These are phyloP conservation scores for Candida neerlandica DNA, from an alignment of 1,139 yeast genomes.

Conservation along the genomic window DNA sequence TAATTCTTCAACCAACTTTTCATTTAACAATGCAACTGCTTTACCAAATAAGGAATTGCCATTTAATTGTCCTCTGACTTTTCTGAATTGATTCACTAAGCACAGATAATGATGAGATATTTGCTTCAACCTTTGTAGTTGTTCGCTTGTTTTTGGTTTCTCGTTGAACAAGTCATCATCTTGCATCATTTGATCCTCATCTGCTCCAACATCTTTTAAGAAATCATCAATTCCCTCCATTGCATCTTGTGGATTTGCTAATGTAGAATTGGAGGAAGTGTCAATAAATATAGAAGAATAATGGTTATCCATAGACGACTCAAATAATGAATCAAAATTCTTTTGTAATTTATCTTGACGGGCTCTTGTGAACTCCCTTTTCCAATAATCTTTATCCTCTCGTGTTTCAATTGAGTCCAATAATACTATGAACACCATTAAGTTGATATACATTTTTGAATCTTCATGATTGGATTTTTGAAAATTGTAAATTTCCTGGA, in stretches of 20 bases:
- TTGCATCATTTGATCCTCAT: slow-evolving; percentile 17
- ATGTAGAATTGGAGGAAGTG: not conserved
- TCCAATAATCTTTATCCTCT: slow-evolving; percentile 30
- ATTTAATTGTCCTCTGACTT: slow-evolving; percentile 6
- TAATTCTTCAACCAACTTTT: slow-evolving; percentile 17
- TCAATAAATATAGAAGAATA: slow-evolving; percentile 20
- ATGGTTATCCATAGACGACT: slow-evolving; percentile 17
- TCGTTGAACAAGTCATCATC: slow-evolving; percentile 18
- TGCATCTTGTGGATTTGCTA: not conserved
- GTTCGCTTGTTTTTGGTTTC: slow-evolving; percentile 12
- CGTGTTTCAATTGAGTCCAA: slow-evolving; percentile 20
- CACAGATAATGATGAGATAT: slow-evolving; percentile 5
- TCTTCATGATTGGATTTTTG: slow-evolving; percentile 31
- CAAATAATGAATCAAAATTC: slow-evolving; percentile 8
- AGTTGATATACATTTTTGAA: slow-evolving; percentile 29
- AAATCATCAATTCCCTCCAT: slow-evolving; percentile 10
- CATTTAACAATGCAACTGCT: slow-evolving; percentile 14
- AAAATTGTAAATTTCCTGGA: slow-evolving; percentile 23
- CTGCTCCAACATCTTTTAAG: slow-evolving; percentile 11
- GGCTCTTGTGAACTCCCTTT: slow-evolving; percentile 13
- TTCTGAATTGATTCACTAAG: slow-evolving; percentile 14
- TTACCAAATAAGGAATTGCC: slow-evolving; percentile 11
- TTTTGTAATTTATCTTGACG: not conserved
- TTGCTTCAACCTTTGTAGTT: slow-evolving; percentile 5
- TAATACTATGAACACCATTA: slow-evolving; percentile 26